Evolutionary conservation across 2,329 filamentous ascomycete genomes (phyloP), one percentile per base, ranked within the genome.

Genomic region (Claviceps monticola): DNA sequence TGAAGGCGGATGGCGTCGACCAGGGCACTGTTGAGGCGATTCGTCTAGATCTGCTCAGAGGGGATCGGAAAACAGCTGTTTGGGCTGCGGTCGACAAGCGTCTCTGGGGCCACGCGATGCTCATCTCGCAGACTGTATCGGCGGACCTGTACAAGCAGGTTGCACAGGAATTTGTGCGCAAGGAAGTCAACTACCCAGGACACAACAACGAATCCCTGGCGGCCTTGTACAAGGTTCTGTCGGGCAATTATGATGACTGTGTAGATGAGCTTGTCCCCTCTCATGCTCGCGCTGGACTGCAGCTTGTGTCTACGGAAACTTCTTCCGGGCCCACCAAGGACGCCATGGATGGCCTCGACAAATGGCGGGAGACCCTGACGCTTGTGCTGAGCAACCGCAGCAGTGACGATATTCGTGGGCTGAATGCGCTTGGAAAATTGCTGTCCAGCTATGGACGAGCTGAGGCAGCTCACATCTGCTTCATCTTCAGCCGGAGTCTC

Each of bases 31-130:
- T 95, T 41, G 82, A 88, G 54, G 76, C 82, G 53, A 75, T 97
- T 46, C 84, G 87, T 29, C 82, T 76, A 46, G 75, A 82, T 60
- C 75, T 98, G 4, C 74, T 95, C 8, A 73, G 79, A 51, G 93
- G 94, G 9, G 84, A 97, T 46, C 80, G 89, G 21, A 89, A 96
- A 62, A 88, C 90, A 58, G 93, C 93, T 5, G 86, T 94, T 0
- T 97, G 91, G 91, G 76, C 85, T 56, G 90, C 93, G 4, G 91
- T 89, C 36, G 93, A 98, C 65, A 89, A 90, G 65, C 82, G 90
- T 48, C 73, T 98, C 2, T 98, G 94, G 94, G 93, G 88, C 2
- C 94, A 98, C 66, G 94, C 93, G 3, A 86, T 98, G 77, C 74
- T 98, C 19, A 84, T 98, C 38, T 85, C 93, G 1, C 78, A 81